phyloP scores from a whole-genome alignment of 192 early-diverging fungal species.

The Funneliformis geosporum region DNA sequence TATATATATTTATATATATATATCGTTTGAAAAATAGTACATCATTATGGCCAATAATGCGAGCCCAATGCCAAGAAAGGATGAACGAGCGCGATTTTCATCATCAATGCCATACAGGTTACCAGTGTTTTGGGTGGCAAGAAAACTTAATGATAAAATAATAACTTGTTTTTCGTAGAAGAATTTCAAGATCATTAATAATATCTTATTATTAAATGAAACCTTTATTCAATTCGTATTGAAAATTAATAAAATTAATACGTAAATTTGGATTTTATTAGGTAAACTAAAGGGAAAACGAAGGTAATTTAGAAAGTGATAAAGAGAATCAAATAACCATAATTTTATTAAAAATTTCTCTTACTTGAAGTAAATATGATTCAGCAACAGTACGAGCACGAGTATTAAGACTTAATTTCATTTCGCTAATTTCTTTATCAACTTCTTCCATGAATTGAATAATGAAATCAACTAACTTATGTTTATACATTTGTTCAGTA shows the following conservation, averaged over 20 bases:
- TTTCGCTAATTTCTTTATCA: slow-evolving; percentile 98
- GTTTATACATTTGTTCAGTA: slow-evolving; percentile 98
- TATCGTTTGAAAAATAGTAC: slow-evolving; percentile 34
- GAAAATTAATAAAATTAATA: neutral
- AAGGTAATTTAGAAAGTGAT: neutral
- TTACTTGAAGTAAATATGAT: slow-evolving; percentile 59
- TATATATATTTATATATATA: neutral
- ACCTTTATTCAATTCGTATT: neutral
- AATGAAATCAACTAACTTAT: slow-evolving; percentile 99
- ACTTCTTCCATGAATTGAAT: slow-evolving; percentile 99
- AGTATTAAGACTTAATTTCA: slow-evolving; percentile 94
- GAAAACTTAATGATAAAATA: slow-evolving; percentile 33
- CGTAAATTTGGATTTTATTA: neutral
- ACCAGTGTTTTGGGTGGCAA: slow-evolving; percentile 44
- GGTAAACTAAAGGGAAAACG: neutral
- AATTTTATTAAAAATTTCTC: slow-evolving; percentile 5
- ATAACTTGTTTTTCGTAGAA: slow-evolving; percentile 1
- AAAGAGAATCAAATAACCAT: neutral
- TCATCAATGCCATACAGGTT: slow-evolving; percentile 38
- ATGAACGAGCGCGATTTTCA: slow-evolving; percentile 3
- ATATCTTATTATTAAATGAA: neutral
- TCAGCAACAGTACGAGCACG: slow-evolving; percentile 82
- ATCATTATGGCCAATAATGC: slow-evolving; percentile 59
- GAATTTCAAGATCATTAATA: neutral
- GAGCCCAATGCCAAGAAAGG: slow-evolving; percentile 40